Evolutionary conservation across 768 basidiomycete genomes (phyloP), one percentile per base, ranked within the genome.

Genomic region (Holtermanniella nyarrowii): DNA sequence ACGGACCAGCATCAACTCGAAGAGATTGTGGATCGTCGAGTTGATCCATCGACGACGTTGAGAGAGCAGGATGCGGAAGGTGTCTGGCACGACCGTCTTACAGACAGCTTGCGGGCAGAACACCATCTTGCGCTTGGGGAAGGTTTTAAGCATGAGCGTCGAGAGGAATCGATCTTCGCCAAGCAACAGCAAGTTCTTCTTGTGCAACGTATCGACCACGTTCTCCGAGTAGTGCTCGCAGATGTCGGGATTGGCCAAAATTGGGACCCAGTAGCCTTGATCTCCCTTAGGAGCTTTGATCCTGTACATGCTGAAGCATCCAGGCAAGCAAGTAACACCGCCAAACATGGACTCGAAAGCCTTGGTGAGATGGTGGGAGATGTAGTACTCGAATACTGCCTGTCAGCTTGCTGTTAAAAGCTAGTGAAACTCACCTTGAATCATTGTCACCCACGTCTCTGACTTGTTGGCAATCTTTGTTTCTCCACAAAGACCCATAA

Each of bases 1-100:
- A 21, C 91, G 82, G 22, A 99, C 93, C 46, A 96, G 78, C 26
- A 97, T 73, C 52, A 99, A 77, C 69, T 97, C 93, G n/a, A 86
- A 84, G 41, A 97, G 76, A 65, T 99, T 99, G 76, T 99, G 95
- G 37, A 97, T 83, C 0, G 93, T 99, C 51, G 91, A 96, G 75
- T 97, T 99, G 75, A 99, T 99, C 95, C 95, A 99, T 57, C 95
- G 84, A 64, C 93, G 85, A 62, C 95, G 87, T 69, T 99, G 95
- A 3, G 89, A 95, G 26, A 97, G 79, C 31, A 97, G 77, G 16
- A 97, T 81, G 27, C 81, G 76, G 81, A 97, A 97, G 2, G 89
- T 89, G 66, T 99, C 95, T 1, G 95, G 95, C 1, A 96, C 95
- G 61, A 96, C 79, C 24, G 95, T 97, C 79, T 97, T 97, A 77